phyloP scores from a whole-genome alignment of 2,329 filamentous ascomycete genomes.

The Scedosporium minutisporum region DNA sequence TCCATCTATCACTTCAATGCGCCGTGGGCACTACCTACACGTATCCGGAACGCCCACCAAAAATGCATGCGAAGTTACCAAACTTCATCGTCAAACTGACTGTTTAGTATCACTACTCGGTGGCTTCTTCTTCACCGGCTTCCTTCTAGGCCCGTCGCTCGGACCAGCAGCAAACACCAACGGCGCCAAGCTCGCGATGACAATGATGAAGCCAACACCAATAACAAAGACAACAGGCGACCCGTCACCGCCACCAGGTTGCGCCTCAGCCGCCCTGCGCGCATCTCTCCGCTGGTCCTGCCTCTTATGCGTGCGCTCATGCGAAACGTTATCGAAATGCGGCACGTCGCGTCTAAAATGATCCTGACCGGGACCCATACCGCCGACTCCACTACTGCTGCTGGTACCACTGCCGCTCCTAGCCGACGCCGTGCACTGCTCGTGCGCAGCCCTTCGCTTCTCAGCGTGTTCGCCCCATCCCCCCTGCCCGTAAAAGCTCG shows the following conservation, averaged over 20 bases:
- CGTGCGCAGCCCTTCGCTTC: slow-evolving; percentile 47
- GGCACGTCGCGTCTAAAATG: slow-evolving; percentile 38
- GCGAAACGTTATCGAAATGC: slow-evolving; percentile 68
- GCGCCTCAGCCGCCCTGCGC: background rate
- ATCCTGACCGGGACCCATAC: slow-evolving; percentile 51
- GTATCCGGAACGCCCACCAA: background rate
- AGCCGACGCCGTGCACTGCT: slow-evolving; percentile 13
- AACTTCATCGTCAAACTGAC: background rate
- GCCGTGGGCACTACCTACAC: background rate
- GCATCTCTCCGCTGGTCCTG: slow-evolving; percentile 39
- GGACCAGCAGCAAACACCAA: background rate
- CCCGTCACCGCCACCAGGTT: background rate
- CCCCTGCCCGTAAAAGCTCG: slow-evolving; percentile 75
- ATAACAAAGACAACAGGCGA: slow-evolving; percentile 3
- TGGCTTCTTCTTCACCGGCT: background rate
- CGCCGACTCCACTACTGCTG: slow-evolving; percentile 22
- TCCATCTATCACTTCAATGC: background rate
- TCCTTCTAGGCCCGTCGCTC: background rate
- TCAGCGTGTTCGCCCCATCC: slow-evolving; percentile 61
- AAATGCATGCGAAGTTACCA: background rate
- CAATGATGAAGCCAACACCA: slow-evolving; percentile 6
- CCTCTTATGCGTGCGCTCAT: slow-evolving; percentile 63
- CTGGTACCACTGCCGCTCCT: background rate
- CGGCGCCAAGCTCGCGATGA: slow-evolving; percentile 4
- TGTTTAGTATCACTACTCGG: background rate